Evolutionary conservation across 1,284 basidiomycete species (phyloP).

Genomic region (Leccinum pachyderme): DNA sequence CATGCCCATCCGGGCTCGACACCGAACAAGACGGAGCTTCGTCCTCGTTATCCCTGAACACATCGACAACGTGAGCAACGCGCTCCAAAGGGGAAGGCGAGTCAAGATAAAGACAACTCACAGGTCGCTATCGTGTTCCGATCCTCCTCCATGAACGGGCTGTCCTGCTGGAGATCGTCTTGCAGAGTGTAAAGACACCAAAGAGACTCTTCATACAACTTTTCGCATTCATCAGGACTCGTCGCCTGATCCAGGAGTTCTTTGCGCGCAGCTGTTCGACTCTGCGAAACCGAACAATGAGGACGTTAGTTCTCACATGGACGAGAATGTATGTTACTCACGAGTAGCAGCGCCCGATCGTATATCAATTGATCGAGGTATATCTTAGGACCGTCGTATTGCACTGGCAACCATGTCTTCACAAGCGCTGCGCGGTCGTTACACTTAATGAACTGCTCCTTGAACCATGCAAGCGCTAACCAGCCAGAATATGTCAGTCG

Average conservation of each 20-base stretch:
- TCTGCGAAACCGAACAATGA: constrained; percentile 49
- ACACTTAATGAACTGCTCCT: constrained; percentile 74
- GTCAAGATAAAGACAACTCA: constrained; percentile 39
- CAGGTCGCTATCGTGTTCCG: constrained; percentile 78
- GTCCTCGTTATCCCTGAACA: constrained; percentile 74
- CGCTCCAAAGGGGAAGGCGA: not conserved
- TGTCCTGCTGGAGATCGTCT: constrained; percentile 86
- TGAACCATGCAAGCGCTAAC: constrained; percentile 72
- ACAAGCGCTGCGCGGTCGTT: constrained; percentile 72
- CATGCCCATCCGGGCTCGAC: constrained; percentile 71
- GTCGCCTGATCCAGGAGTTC: constrained; percentile 81
- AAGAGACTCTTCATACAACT: constrained; percentile 90
- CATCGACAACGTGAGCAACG: not conserved
- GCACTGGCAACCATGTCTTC: constrained; percentile 78
- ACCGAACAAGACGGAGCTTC: constrained; percentile 72
- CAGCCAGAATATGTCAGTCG: not conserved
- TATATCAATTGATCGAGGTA: constrained; percentile 83
- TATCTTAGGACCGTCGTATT: constrained; percentile 68
- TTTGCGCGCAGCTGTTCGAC: constrained; percentile 87
- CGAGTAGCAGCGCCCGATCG: constrained; percentile 70
- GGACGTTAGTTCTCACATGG: not conserved
- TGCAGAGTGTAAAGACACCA: constrained; percentile 91
- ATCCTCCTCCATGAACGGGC: constrained; percentile 84
- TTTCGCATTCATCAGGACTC: constrained; percentile 83
- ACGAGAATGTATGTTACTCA: constrained; percentile 36